Evolutionary conservation across 345 rosid species (phyloP), one percentile per base, ranked within the genome.

Genomic region (Eucalyptus marginata): DNA sequence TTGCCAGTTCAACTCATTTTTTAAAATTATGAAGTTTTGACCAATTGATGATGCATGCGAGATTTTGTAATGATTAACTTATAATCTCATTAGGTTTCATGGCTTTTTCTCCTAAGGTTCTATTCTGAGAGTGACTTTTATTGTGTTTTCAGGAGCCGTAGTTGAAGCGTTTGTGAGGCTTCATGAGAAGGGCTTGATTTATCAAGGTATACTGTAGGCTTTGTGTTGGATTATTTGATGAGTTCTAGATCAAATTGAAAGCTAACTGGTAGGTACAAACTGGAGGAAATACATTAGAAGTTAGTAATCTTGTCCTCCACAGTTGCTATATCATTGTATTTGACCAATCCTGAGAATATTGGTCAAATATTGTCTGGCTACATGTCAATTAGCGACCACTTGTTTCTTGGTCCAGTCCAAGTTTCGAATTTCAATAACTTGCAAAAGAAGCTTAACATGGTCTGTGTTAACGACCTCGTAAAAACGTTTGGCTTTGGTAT

Each of bases 141-240:
- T 86, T 88, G 90, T 91, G 15, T n/a, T 49, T 93, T 88, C 94
- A 97, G 99, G 96, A 88, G 98, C 99, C 87, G 99, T 97, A 68
- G 87, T 92, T 58, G 99, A 97, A 94, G 99, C 99, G 5, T 97
- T 97, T 93, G 92, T 96, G 90, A 94, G 92, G 93, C 99, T 97
- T 91, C 98, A 97, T 66, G 96, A 96, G 89, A 97, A 96, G 93
- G 99, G 99, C 40, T 94, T 97, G 89, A 96, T 97, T 90, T 97
- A 97, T 92, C 98, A 94, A 96, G 99, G 99, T 95, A 91, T 62
- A 54, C 12, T 20, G 17, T 7, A 54, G 15, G 31, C 36, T 83
- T 31, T 56, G 46, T 51, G 18, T 54, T 13, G 49, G 33, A 86
- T 29, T 79, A 54, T 31, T 46, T n/a, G 31, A 40, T 64, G 3